These are phyloP conservation scores for Aaosphaeria pasadenensis DNA, from an alignment of 2,329 filamentous ascomycete genomes.

Conservation along the genomic window DNA sequence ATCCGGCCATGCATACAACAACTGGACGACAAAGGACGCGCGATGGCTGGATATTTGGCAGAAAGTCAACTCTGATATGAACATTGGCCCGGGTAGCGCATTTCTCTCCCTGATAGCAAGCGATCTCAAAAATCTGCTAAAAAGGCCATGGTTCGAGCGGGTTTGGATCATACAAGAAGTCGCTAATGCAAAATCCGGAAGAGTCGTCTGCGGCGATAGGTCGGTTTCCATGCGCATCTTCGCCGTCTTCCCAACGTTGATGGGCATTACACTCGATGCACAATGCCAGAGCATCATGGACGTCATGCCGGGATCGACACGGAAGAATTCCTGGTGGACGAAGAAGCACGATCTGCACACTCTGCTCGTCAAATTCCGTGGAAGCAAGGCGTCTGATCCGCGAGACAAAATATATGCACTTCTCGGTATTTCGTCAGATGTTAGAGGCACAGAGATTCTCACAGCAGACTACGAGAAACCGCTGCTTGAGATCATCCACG, in stretches of 20 bases:
- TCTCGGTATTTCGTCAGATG: conserved; percentile 16
- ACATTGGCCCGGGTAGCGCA: too few species aligned
- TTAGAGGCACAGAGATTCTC: conserved; percentile 3
- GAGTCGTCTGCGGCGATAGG: conserved; percentile 7
- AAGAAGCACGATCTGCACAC: conserved; percentile 11
- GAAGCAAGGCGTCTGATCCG: conserved; percentile 13
- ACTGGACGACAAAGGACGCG: conserved; percentile 6
- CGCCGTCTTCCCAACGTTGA: conserved; percentile 4
- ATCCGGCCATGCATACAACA: conserved; percentile 2
- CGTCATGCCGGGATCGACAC: conserved; percentile 14
- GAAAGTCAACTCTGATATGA: not conserved
- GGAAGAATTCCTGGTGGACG: conserved; percentile 16
- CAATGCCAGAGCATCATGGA: conserved; percentile 17
- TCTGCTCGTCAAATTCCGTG: conserved; percentile 12
- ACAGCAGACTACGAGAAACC: conserved; percentile 7
- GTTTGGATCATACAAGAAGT: conserved; percentile 22
- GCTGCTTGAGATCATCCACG: conserved; percentile 3
- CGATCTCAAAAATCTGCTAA: conserved; percentile 5
- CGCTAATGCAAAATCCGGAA: conserved; percentile 12
- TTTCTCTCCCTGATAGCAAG: not conserved
- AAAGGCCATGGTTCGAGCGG: conserved; percentile 14
- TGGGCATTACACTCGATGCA: not conserved
- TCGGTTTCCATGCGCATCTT: conserved; percentile 11
- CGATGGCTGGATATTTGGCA: conserved; percentile 6
- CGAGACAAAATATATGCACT: conserved; percentile 19